phyloP scores from a whole-genome alignment of 768 basidiomycete genomes.

The Coprinellus micaceus region DNA sequence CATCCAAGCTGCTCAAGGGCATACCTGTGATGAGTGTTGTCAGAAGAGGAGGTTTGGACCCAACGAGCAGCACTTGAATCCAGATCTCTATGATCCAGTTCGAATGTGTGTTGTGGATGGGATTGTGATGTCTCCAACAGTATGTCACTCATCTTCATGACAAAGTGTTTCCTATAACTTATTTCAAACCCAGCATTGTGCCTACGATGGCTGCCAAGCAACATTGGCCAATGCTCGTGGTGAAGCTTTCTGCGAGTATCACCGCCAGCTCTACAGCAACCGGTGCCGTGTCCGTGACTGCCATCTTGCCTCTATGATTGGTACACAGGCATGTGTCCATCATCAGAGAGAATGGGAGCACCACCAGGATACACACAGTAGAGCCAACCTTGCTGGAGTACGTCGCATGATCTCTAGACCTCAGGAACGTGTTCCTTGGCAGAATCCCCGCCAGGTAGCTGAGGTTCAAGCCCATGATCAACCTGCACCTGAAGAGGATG shows the following conservation, averaged over 20 bases:
- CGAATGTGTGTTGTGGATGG: neutral
- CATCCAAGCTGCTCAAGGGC: neutral
- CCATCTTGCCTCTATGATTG: neutral
- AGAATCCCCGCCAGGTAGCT: neutral
- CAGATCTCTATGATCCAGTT: neutral
- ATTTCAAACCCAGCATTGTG: neutral
- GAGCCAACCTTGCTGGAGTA: neutral
- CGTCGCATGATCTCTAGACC: neutral
- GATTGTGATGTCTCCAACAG: neutral
- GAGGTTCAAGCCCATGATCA: neutral
- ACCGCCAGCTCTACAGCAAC: neutral
- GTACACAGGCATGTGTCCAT: neutral
- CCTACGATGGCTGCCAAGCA: neutral
- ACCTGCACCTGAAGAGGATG: conserved; percentile 3
- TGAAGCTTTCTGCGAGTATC: neutral
- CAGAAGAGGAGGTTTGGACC: neutral
- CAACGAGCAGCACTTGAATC: neutral
- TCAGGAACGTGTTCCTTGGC: neutral
- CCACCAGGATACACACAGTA: neutral
- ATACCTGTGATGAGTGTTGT: neutral
- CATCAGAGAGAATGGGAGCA: neutral
- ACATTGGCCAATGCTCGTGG: neutral
- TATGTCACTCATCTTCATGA: neutral
- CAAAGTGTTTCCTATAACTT: neutral
- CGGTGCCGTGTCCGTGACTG: neutral